Evolutionary conservation across 2,329 filamentous ascomycete species (phyloP).

Genomic region (Trichoderma guizhouense): DNA sequence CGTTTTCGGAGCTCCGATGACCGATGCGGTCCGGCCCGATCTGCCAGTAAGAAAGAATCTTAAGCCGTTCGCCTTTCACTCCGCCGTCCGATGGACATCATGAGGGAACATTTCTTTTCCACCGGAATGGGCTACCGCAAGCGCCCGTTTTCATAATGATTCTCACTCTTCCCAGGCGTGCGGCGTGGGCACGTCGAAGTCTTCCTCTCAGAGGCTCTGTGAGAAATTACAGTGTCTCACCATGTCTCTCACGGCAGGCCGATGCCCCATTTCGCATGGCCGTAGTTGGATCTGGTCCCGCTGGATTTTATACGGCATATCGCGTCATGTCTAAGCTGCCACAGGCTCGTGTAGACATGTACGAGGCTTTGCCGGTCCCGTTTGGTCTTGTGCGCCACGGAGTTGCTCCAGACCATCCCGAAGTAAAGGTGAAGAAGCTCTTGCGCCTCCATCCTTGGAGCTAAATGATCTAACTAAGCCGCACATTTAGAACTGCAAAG

Average conservation of each 20-base stretch:
- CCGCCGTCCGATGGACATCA: conserved; percentile 1
- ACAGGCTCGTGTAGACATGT: conserved; percentile 83
- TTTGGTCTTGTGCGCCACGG: conserved; percentile 91
- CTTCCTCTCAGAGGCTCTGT: background rate
- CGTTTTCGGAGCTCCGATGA: conserved; percentile 2
- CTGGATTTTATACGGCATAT: conserved; percentile 92
- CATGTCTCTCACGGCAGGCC: background rate
- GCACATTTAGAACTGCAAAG: conserved; percentile 70
- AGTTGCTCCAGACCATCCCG: conserved; percentile 96
- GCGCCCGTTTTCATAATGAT: conserved; percentile 1
- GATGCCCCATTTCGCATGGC: conserved; percentile 70
- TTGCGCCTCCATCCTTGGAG: background rate
- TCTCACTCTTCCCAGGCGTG: conserved; percentile 1
- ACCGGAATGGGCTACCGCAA: background rate
- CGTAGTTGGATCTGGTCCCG: conserved; percentile 88
- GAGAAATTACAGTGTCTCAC: background rate
- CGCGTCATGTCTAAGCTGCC: conserved; percentile 74
- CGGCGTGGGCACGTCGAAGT: background rate
- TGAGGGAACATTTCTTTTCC: background rate
- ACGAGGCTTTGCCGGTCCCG: conserved; percentile 86
- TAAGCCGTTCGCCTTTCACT: background rate
- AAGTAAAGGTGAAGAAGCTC: conserved; percentile 72
- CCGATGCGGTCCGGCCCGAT: conserved; percentile 11
- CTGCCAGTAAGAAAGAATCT: background rate
- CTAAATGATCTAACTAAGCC: background rate